phyloP scores from a whole-genome alignment of 345 rosid genomes.

The Viola odorata region DNA sequence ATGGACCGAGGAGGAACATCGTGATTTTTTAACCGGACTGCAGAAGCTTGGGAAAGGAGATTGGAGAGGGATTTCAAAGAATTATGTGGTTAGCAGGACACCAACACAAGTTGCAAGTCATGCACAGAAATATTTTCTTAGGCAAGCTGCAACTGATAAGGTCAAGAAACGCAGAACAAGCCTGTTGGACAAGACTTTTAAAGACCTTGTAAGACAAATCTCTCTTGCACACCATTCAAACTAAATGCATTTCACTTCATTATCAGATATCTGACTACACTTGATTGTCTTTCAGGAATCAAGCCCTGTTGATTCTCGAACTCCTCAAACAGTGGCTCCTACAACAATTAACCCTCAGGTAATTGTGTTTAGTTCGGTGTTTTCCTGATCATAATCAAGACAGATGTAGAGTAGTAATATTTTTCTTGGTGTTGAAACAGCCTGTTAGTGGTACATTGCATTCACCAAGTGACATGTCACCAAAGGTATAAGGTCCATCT shows the following conservation, averaged over 20 bases:
- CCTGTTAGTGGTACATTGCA: too few relatives aligned
- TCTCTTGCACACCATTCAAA: background rate
- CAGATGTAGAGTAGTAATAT: too few relatives aligned
- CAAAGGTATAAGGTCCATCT: too few relatives aligned
- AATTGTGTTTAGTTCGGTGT: too few relatives aligned
- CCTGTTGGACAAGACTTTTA: slow-evolving; percentile 43
- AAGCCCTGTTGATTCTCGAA: background rate
- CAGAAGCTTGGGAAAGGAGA: slow-evolving; percentile 56
- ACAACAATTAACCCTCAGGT: background rate
- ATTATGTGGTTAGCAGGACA: slow-evolving; percentile 44
- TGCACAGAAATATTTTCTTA: slow-evolving; percentile 55
- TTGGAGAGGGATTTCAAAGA: slow-evolving; percentile 61
- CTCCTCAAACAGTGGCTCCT: background rate
- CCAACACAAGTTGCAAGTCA: slow-evolving; percentile 32
- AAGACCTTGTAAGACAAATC: slow-evolving; percentile 14
- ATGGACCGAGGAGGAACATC: slow-evolving; percentile 68
- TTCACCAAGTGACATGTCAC: too few relatives aligned
- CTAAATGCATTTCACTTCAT: background rate
- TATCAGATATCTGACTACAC: background rate
- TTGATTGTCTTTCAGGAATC: background rate
- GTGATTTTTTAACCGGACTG: slow-evolving; percentile 42
- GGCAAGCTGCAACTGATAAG: slow-evolving; percentile 30
- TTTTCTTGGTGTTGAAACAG: too few relatives aligned
- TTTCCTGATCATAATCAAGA: too few relatives aligned
- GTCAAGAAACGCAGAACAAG: slow-evolving; percentile 55